Conservation (phyloP, 257 asterid genomes). For the Schizonepeta tenuifolia region DNA sequence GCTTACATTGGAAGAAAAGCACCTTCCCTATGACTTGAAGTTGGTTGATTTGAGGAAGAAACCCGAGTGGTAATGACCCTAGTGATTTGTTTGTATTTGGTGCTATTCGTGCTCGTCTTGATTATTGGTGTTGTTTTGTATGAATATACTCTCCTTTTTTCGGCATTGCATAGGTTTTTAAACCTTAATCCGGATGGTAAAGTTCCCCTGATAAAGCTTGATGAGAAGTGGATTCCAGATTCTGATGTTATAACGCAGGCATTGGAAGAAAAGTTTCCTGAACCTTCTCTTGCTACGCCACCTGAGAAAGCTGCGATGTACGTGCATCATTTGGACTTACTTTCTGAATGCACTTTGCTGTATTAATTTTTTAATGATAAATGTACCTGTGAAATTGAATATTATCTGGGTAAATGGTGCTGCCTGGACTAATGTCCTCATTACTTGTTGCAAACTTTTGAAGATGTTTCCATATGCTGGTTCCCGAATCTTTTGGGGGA, state of each 20-base stretch:
- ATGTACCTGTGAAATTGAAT: constrained; percentile 1
- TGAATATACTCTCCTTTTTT: constrained; percentile 1
- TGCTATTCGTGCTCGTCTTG: neutral
- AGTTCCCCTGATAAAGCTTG: constrained; percentile 87
- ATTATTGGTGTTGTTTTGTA: neutral
- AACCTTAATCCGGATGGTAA: constrained; percentile 83
- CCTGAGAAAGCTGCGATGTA: constrained; percentile 87
- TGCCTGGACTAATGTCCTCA: constrained; percentile 3
- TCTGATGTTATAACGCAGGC: constrained; percentile 90
- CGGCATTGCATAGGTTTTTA: constrained; percentile 57
- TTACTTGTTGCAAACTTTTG: constrained; percentile 6
- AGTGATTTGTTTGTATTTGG: neutral
- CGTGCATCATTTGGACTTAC: constrained; percentile 31
- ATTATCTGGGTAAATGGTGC: neutral
- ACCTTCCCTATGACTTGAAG: constrained; percentile 80
- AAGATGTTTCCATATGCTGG: neutral
- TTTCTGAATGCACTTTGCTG: neutral
- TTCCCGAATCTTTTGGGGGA: neutral
- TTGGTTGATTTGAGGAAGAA: constrained; percentile 77
- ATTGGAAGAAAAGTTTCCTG: constrained; percentile 86
- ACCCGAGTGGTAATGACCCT: constrained; percentile 75
- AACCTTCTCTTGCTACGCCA: constrained; percentile 79
- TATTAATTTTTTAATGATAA: neutral
- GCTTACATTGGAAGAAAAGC: constrained; percentile 90
- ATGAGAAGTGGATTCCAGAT: constrained; percentile 91